Percentiles rank a stretch among this genome's conserved stretches.
Conservation (phyloP, 371 early-diverging fungal genomes). For the Phascolomyces articulosus region DNA sequence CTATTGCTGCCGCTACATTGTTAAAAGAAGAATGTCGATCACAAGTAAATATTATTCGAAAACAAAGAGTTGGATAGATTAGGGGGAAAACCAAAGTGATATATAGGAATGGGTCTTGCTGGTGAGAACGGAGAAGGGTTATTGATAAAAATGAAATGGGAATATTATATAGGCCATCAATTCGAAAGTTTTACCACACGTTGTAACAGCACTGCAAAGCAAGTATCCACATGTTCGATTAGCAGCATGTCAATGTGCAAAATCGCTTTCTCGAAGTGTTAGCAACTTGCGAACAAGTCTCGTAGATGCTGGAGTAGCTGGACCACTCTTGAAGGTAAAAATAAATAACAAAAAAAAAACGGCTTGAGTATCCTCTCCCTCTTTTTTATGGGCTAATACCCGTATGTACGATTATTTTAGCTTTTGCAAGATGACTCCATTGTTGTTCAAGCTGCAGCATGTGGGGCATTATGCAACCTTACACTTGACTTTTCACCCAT, state of each 20-base stretch:
- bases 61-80: no score
- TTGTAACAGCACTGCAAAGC: conserved; percentile 72
- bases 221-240: conserved; percentile 62
- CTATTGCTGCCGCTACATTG: conserved; percentile 79
- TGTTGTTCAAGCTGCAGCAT: conserved; percentile 75
- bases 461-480: conserved; percentile 85
- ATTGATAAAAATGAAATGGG: background rate
- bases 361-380: no score
- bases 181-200: conserved; percentile 75
- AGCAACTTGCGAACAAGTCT: conserved; percentile 80
- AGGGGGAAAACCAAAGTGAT: no score
- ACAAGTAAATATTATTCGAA: conserved; percentile 36
- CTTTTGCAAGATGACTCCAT: conserved; percentile 68
- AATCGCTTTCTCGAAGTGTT: conserved; percentile 80
- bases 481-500: conserved; percentile 89
- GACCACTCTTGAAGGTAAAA: conserved; percentile 70
- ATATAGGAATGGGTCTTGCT: no score
- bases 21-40: conserved; percentile 82
- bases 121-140: background rate
- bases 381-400: no score
- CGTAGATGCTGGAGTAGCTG: conserved; percentile 81
- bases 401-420: conserved; percentile 23
- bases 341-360: no score
- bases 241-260: conserved; percentile 83
- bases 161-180: conserved; percentile 74